Evolutionary conservation across 345 rosid genomes (phyloP).

Genomic region (Moricandia arvensis): DNA sequence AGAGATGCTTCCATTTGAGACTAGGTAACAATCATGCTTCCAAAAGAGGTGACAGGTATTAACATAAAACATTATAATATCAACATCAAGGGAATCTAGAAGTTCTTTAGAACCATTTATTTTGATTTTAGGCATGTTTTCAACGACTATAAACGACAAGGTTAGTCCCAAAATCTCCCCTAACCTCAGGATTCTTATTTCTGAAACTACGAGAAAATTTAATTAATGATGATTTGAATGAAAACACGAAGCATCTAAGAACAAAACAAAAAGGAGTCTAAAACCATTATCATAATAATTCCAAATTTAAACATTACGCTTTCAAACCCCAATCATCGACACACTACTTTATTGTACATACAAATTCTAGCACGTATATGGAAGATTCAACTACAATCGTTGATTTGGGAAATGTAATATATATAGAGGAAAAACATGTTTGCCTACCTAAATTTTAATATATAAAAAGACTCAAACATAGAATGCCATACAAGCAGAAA

Average conservation of each 20-base stretch:
- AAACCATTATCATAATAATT: conserved; percentile 14
- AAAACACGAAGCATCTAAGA: not conserved
- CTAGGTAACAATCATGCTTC: too few species aligned
- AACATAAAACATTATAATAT: not conserved
- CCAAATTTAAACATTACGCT: conserved; percentile 26
- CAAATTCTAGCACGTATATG: too few species aligned
- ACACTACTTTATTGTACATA: conserved; percentile 3
- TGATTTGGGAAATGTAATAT: not conserved
- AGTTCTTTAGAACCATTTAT: conserved; percentile 13
- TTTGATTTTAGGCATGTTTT: not conserved
- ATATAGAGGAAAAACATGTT: not conserved
- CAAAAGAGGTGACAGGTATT: conserved; percentile 19
- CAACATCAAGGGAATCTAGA: conserved; percentile 15
- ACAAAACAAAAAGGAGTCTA: not conserved
- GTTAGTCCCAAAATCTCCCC: conserved; percentile 15
- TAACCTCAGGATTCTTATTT: conserved; percentile 23
- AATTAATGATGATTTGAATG: not conserved
- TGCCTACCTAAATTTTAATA: conserved; percentile 15
- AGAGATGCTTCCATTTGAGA: not conserved
- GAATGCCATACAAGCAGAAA: conserved; percentile 14
- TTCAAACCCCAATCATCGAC: conserved; percentile 20
- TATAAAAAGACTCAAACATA: not conserved
- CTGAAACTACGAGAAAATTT: not conserved
- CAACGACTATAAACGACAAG: not conserved
- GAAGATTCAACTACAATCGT: conserved; percentile 16